phyloP scores from a whole-genome alignment of 306 rosid genomes.

The Acacia confusa region DNA sequence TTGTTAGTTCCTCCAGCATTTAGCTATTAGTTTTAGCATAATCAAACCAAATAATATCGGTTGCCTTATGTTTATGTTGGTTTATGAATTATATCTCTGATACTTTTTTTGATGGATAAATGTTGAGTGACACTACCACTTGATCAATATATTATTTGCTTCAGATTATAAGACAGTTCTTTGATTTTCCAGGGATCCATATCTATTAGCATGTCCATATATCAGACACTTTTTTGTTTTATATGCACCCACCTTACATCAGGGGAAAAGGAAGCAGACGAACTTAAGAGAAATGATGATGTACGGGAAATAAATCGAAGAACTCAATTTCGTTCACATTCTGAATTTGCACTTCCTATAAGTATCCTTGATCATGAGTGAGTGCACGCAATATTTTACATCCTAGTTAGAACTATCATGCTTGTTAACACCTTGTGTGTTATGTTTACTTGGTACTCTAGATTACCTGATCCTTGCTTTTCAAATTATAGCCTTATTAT shows the following conservation, averaged over 20 bases:
- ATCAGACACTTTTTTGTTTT: constrained; percentile 95
- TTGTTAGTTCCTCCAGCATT: not conserved
- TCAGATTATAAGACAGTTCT: constrained; percentile 24
- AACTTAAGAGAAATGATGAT: constrained; percentile 76
- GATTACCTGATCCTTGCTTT: constrained; percentile 5
- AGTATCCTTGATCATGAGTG: constrained; percentile 82
- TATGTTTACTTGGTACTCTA: not conserved
- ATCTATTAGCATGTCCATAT: constrained; percentile 96
- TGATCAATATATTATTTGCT: constrained; percentile 15
- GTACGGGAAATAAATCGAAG: constrained; percentile 82
- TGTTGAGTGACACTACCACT: constrained; percentile 13
- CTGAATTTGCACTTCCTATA: constrained; percentile 66
- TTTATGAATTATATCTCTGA: constrained; percentile 17
- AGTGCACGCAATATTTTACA: constrained; percentile 44
- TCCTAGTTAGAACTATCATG: not conserved
- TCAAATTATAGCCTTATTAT: constrained; percentile 13
- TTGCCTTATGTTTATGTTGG: constrained; percentile 3
- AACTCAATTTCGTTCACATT: constrained; percentile 69
- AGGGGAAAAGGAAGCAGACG: constrained; percentile 88
- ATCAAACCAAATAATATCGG: not conserved
- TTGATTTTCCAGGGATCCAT: constrained; percentile 74
- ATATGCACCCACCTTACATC: constrained; percentile 88
- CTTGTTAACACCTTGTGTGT: constrained; percentile 1
- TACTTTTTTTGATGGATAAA: constrained; percentile 12
- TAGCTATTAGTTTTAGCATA: not conserved